Conservation (phyloP, 2,329 filamentous ascomycete genomes). For the Trichoderma atrobrunneum region DNA sequence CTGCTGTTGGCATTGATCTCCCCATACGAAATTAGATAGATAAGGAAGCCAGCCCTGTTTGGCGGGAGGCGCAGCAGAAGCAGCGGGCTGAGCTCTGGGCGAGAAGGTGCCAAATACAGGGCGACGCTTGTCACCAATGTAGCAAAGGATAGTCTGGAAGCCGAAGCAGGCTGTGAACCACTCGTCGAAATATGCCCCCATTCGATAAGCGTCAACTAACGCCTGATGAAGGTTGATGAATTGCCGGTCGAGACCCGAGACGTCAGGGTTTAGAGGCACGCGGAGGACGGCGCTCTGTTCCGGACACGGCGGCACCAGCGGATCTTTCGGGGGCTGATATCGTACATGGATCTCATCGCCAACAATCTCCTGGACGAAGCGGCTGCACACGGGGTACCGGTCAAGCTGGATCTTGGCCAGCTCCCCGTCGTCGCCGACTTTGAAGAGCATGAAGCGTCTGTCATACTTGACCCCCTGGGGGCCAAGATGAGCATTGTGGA, state of each 20-base stretch:
- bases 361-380: conserved; percentile 61
- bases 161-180: conserved; percentile 70
- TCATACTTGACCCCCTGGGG: conserved; percentile 64
- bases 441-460: conserved; percentile 68
- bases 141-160: conserved; percentile 59
- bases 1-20: conserved; percentile 5
- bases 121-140: conserved; percentile 60
- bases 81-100: conserved; percentile 34
- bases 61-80: conserved; percentile 9
- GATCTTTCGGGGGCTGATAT: conserved; percentile 40
- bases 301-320: conserved; percentile 38
- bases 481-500: conserved; percentile 53
- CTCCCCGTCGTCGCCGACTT: conserved; percentile 41
- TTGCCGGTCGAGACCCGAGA: conserved; percentile 44
- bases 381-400: conserved; percentile 55
- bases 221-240: conserved; percentile 60
- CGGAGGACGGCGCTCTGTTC: conserved; percentile 42
- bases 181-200: conserved; percentile 56
- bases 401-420: conserved; percentile 60
- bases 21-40: conserved; percentile 34
- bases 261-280: conserved; percentile 56
- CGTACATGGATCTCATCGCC: conserved; percentile 40
- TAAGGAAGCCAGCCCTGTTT: conserved; percentile 37
- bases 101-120: conserved; percentile 58
- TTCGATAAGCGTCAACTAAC: conserved; percentile 56